These are phyloP conservation scores for Nigrospora sphaerica DNA, from an alignment of 2,329 filamentous ascomycete genomes.

Conservation along the genomic window DNA sequence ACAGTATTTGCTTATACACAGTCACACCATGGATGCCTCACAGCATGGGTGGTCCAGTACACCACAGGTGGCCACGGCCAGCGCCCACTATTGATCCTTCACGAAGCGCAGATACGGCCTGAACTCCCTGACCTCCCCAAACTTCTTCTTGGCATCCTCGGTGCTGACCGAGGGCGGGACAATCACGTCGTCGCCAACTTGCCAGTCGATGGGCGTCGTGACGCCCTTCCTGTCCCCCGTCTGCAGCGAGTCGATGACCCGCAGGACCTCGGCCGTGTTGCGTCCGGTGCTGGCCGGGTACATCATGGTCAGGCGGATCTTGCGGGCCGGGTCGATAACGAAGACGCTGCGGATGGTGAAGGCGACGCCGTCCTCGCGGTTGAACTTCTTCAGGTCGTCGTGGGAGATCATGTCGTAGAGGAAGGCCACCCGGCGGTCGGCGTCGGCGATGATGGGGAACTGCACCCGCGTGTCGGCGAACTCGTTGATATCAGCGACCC, in stretches of 20 bases:
- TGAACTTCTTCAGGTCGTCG: slow-evolving; percentile 29
- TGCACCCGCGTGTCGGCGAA: slow-evolving; percentile 23
- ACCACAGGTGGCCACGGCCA: background rate
- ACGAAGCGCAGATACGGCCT: slow-evolving; percentile 33
- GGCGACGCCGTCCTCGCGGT: slow-evolving; percentile 35
- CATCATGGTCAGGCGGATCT: slow-evolving; percentile 53
- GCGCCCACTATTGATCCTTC: background rate
- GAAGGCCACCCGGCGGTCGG: slow-evolving; percentile 30
- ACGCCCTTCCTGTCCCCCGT: slow-evolving; percentile 52
- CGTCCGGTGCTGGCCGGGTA: slow-evolving; percentile 56
- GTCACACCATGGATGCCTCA: too few species aligned
- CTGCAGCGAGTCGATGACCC: slow-evolving; percentile 52
- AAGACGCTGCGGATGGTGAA: slow-evolving; percentile 61
- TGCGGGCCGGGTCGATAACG: slow-evolving; percentile 59
- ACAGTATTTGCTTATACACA: too few species aligned
- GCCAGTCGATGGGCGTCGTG: slow-evolving; percentile 52
- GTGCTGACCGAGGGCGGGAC: slow-evolving; percentile 52
- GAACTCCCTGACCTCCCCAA: slow-evolving; percentile 53
- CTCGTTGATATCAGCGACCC: slow-evolving; percentile 46
- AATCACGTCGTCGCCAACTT: slow-evolving; percentile 42
- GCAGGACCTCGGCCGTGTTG: slow-evolving; percentile 48
- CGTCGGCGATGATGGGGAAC: slow-evolving; percentile 37
- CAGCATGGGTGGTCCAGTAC: too few species aligned
- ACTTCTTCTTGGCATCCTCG: slow-evolving; percentile 50
- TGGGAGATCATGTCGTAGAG: slow-evolving; percentile 32